Conservation (phyloP, 352 stramenopile genomes). For the Phytophthora litchii region DNA sequence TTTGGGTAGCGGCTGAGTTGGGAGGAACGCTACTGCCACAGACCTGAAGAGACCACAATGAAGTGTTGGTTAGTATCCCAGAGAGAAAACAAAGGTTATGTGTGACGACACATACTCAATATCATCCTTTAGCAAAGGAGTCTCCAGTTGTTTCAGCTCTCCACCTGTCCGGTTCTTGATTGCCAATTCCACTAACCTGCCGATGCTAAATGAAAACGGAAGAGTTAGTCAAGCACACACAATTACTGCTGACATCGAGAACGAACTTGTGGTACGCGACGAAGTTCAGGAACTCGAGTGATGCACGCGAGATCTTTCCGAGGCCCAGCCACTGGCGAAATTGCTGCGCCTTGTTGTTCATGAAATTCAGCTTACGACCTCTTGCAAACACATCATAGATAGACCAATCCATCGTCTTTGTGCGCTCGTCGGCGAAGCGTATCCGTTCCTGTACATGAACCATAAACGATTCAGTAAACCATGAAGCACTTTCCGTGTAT, state of each 20-base stretch:
- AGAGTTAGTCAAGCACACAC: neutral
- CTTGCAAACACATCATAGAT: constrained; percentile 84
- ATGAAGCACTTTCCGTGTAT: neutral
- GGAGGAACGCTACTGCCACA: constrained; percentile 37
- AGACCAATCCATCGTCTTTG: constrained; percentile 81
- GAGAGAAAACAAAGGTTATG: neutral
- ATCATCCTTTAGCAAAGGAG: constrained; percentile 59
- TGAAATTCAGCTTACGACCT: constrained; percentile 85
- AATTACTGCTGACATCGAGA: neutral
- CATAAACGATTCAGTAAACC: constrained; percentile 6
- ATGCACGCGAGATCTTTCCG: constrained; percentile 68
- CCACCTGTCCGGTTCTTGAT: constrained; percentile 77
- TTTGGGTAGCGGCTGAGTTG: constrained; percentile 32
- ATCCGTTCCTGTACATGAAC: constrained; percentile 65
- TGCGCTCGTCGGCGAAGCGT: constrained; percentile 84
- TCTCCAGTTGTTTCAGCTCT: constrained; percentile 53
- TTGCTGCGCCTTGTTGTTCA: constrained; percentile 67
- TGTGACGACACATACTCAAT: constrained; percentile 59
- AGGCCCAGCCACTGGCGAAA: constrained; percentile 79
- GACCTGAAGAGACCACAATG: constrained; percentile 21
- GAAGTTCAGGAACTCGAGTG: constrained; percentile 88
- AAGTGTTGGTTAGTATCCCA: neutral
- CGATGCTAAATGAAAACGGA: constrained; percentile 57
- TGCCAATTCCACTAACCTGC: constrained; percentile 75
- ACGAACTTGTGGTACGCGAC: constrained; percentile 85